Evolutionary conservation across 228 moss, liverwort and hornwort genomes (phyloP).

Genomic region (Sphagnum magellanicum): DNA sequence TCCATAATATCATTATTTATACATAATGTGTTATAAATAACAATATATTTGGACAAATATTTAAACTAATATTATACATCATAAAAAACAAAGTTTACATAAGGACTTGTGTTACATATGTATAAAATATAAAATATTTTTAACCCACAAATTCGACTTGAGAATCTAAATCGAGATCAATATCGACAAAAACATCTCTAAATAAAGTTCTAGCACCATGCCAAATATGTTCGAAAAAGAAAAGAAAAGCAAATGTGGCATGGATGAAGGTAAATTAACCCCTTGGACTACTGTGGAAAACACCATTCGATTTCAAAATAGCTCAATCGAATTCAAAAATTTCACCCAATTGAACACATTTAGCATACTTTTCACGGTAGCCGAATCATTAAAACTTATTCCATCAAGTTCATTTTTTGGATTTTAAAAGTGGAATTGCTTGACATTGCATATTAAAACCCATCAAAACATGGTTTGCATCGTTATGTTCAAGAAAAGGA

Average conservation of each 20-base stretch:
- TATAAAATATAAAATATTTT: not conserved
- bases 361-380: constrained; percentile 8
- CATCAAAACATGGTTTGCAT: constrained; percentile 11
- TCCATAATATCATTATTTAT: too few species aligned
- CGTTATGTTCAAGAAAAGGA: constrained; percentile 8
- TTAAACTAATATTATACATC: too few species aligned
- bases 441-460: constrained; percentile 11
- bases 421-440: constrained; percentile 8
- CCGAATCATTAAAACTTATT: constrained; percentile 5
- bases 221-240: constrained; percentile 1
- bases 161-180: too few species aligned
- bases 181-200: not conserved
- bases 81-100: too few species aligned
- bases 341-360: constrained; percentile 9
- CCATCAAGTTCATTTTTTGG: not conserved
- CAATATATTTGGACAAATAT: too few species aligned
- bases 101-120: too few species aligned
- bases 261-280: constrained; percentile 1
- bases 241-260: constrained; percentile 5
- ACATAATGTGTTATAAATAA: too few species aligned
- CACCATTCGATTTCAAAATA: not conserved
- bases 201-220: not conserved
- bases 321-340: constrained; percentile 4
- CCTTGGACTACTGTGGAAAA: not conserved
- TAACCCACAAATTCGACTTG: too few species aligned